Evolutionary conservation across 1,284 basidiomycete genomes (phyloP).

Genomic region (Trichosporon sp.): DNA sequence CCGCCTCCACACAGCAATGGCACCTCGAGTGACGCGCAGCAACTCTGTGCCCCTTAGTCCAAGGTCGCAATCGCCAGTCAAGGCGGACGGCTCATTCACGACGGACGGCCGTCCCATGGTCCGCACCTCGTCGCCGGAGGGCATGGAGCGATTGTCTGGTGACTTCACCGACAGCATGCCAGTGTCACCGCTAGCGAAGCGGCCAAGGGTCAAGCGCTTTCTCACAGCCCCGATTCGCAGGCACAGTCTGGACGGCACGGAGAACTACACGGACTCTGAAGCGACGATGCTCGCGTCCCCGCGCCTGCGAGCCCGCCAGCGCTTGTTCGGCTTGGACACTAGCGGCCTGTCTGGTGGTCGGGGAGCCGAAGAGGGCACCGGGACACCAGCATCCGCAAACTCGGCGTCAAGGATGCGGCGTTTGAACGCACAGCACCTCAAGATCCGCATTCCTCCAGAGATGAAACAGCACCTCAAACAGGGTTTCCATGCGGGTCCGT

Average conservation of each 20-base stretch:
- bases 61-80: background rate
- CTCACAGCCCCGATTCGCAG: conserved; percentile 3
- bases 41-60: conserved; percentile 10
- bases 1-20: background rate
- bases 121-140: background rate
- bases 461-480: conserved; percentile 33
- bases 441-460: conserved; percentile 31
- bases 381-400: background rate
- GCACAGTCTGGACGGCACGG: conserved; percentile 5
- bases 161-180: conserved; percentile 5
- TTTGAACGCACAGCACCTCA: conserved; percentile 20
- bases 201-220: conserved; percentile 1
- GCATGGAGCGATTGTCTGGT: background rate
- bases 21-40: conserved; percentile 4
- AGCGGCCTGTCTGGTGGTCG: background rate
- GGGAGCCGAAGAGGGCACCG: conserved; percentile 11
- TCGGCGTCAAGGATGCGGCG: background rate
- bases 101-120: background rate
- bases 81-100: background rate
- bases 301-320: conserved; percentile 10
- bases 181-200: background rate
- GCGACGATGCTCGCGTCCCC: conserved; percentile 10
- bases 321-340: conserved; percentile 6
- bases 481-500: conserved; percentile 42
- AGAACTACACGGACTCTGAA: conserved; percentile 19